These are phyloP conservation scores for Colletotrichum falcatum DNA, from an alignment of 2,329 filamentous ascomycete genomes.

Conservation along the genomic window DNA sequence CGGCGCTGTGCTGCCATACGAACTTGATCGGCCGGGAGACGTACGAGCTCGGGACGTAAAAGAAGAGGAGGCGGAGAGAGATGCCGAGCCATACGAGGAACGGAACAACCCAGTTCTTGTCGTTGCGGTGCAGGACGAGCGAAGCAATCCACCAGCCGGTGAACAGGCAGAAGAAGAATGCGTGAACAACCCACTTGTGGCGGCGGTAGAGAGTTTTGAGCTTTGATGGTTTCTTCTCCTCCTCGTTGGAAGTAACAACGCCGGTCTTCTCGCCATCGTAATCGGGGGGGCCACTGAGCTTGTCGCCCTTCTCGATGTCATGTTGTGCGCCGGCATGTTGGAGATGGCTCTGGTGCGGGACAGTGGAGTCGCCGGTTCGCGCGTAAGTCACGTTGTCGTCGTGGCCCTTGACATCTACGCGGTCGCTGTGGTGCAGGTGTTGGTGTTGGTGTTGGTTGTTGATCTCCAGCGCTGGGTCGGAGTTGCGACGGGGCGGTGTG, in stretches of 20 bases:
- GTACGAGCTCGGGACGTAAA: constrained; percentile 76
- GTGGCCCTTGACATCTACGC: constrained; percentile 49
- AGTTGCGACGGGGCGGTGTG: constrained; percentile 45
- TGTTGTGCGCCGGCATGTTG: constrained; percentile 44
- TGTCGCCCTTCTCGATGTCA: constrained; percentile 45
- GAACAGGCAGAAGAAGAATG: constrained; percentile 58
- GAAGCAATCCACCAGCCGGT: constrained; percentile 82
- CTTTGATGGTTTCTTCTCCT: constrained; percentile 43
- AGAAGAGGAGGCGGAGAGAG: constrained; percentile 78
- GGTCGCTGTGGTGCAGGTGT: constrained; percentile 56
- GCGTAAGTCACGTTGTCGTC: constrained; percentile 62
- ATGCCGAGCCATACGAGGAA: constrained; percentile 85
- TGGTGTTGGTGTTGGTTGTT: constrained; percentile 58
- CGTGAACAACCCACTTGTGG: constrained; percentile 60
- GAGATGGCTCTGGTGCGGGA: constrained; percentile 51
- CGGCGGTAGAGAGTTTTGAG: constrained; percentile 56
- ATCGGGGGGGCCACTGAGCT: constrained; percentile 47
- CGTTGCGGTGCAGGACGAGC: constrained; percentile 76
- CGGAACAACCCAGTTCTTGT: constrained; percentile 85
- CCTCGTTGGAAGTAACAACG: constrained; percentile 47
- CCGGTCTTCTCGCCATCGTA: constrained; percentile 57
- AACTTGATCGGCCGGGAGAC: constrained; percentile 75
- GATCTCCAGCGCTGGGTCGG: constrained; percentile 52
- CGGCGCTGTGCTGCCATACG: constrained; percentile 75
- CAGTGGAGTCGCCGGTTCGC: constrained; percentile 54